Base-by-base conservation (phyloP, 352 stramenopile species). In the Pythium sp. region DNA sequence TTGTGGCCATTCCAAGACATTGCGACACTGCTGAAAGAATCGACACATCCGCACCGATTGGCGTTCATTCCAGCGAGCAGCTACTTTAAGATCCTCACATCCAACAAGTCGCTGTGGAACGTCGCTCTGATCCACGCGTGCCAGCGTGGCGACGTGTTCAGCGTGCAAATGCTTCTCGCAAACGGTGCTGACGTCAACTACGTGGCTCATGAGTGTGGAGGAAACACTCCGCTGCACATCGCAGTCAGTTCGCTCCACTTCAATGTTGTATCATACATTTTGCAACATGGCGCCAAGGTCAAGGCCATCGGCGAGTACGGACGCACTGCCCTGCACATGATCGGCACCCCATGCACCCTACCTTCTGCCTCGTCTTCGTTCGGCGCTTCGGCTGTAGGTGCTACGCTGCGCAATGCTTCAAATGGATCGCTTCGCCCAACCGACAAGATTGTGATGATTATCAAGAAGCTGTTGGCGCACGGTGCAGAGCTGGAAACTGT, bases 181-280 rank as follows among this genome's bases (percentile, higher is more conserved):
- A 96, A 96, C 46, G 87, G 89, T 34, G 86, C 89, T 5, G 89
- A 96, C 71, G 88, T 96, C 26, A 96, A 96, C 69, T 96, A 96
- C 63, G 76, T 96, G 18, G 87, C 86, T 11, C 78, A 94, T 60
- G 86, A 96, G 54, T 90, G 80, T 60, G 84, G 80, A 28, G 86
- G 88, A 26, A 93, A 93, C 43, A 91, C 87, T 0, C 89, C 89
- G 20, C 68, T 96, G 9, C 87, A 94, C 56, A 80, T 94, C 26
- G 89, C 89, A 34, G 82, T 92, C 26, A 96, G 89, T 58, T 74
- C 79, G 41, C 72, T 92, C 18, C 89, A 96, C 53, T 93, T 94
- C 36, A 93, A 93, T 56, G 81, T 96, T 12, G 89, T 93, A 49
- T 96, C 89, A 62, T 96, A 94, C 58, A 74, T 96, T 56, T 75